Evolutionary conservation across 345 rosid species (phyloP), one percentile per base, ranked within the genome.

Genomic region (Lepidium sativum): DNA sequence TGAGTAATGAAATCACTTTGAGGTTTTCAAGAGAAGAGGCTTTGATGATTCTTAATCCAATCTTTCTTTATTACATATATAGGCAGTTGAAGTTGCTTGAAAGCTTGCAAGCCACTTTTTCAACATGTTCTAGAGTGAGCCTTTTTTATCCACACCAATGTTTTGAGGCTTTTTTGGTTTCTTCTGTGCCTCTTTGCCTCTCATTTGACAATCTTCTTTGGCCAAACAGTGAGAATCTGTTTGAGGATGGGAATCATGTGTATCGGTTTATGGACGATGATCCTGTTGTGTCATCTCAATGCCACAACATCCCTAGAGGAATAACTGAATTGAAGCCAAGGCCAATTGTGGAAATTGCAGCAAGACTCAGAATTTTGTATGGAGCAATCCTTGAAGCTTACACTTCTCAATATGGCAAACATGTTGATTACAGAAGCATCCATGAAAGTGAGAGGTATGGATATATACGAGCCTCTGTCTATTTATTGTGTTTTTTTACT

Each of bases 381-480:
- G 67, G 49, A 67, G 89, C 85, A 16, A 86, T 91, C 38, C 80
- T 81, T 62, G 98, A 91, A 72, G 90, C 92, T 54, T 91, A 83
- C 75, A 70, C 75, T 65, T 86, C 92, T 1, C n/a, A n/a, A n/a
- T n/a, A n/a, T n/a, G n/a, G n/a, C n/a, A n/a, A n/a, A n/a, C n/a
- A n/a, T n/a, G n/a, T 91, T 29, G 92, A 91, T 75, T 91, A 91
- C 58, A 81, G 83, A 85, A 91, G 83, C 67, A 80, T 91, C 64
- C 92, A 88, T 80, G 98, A 92, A 49, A 91, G 96, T 65, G 98
- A 88, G 80, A 86, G 98, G 98, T 91, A 27, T 60, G 79, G 0
- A 16, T 44, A 27, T n/a, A n/a, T n/a, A 9, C 38, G 44, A 32
- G 39, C 5, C n/a, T n/a, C 29, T 50, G 17, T 43, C 27, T 59